phyloP scores from a whole-genome alignment of 805 yeast species.

The Hanseniaspora singularis region DNA sequence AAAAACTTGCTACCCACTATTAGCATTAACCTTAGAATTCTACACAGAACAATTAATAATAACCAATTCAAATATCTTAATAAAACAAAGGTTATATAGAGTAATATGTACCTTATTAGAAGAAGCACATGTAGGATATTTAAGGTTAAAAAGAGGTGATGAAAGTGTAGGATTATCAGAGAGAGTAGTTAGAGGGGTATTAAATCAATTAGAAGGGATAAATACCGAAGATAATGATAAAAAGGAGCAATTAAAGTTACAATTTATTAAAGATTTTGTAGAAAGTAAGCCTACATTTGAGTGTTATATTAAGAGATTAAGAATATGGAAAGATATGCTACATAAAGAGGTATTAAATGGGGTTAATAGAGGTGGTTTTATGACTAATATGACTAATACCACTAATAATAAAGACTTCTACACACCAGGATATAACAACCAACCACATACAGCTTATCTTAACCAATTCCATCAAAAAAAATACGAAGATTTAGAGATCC shows the following conservation, averaged over 20 bases:
- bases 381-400: no score
- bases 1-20: conserved; percentile 89
- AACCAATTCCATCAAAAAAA: conserved; percentile 97
- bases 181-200: conserved; percentile 77
- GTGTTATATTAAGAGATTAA: conserved; percentile 65
- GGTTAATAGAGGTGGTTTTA: no score
- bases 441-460: no score
- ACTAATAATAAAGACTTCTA: no score
- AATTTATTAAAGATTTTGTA: conserved; percentile 85
- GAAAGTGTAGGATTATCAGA: conserved; percentile 83
- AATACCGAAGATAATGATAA: conserved; percentile 86
- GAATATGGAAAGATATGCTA: conserved; percentile 88
- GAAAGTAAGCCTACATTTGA: conserved; percentile 78
- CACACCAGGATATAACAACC: no score
- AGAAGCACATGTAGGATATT: conserved; percentile 85
- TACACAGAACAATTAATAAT: conserved; percentile 91
- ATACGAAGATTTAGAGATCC: conserved; percentile 93
- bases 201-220: no score
- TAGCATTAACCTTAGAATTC: conserved; percentile 87
- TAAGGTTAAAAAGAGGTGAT: conserved; percentile 73
- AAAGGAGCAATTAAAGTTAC: conserved; percentile 77
- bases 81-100: conserved; percentile 89
- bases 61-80: conserved; percentile 76
- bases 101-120: conserved; percentile 81
- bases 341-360: no score